Base-by-base conservation (phyloP, 2,329 filamentous ascomycete genomes). In the Colletotrichum lentis region DNA sequence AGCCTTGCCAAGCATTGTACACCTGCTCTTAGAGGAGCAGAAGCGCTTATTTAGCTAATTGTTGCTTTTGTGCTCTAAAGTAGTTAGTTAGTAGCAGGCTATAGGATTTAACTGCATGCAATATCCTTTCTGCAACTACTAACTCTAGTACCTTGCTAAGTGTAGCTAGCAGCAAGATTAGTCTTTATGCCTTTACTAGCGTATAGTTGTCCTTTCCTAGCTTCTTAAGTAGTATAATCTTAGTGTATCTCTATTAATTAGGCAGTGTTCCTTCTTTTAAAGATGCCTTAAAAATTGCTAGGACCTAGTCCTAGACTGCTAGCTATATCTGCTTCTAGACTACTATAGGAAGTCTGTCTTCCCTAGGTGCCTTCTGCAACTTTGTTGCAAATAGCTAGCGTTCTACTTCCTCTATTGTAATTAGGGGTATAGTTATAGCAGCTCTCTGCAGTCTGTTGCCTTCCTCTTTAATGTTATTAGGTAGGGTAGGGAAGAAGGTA, bases 161-260 rank as follows among this genome's bases (percentile, higher is more conserved):
- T 14, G 71, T 75, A 12, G 72, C 57, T 1, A 76, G 69, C 0
- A 76, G 71, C 14, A 72, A 75, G 67, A 76, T 77, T 20, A 67
- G 73, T 53, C 73, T 61, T 70, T 66, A 75, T 16, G 65, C 71
- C 56, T 76, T 76, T 24, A 72, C 71, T 2, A 71, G 52, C 35
- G 64, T 72, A 49, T 76, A 76, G 67, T 76, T 41, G 3, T 41
- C 39, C 16, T 41, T 41, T 11, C 39, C 39, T 14, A 14, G 39
- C 16, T 41, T 41, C 70, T 73, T 75, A 2, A 77, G 69, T n/a
- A 72, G 74, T n/a, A 76, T 73, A 37, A 75, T 76, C 49, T 74
- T 75, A 10, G 73, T 39, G n/a, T 64, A n/a, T 14, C 46, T 64
- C 46, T 22, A 59, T 24, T 62, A 18, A 6, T n/a, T 31, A 24